These are phyloP conservation scores for Xylaria arbuscula DNA, from an alignment of 2,329 filamentous ascomycete genomes.

Conservation along the genomic window DNA sequence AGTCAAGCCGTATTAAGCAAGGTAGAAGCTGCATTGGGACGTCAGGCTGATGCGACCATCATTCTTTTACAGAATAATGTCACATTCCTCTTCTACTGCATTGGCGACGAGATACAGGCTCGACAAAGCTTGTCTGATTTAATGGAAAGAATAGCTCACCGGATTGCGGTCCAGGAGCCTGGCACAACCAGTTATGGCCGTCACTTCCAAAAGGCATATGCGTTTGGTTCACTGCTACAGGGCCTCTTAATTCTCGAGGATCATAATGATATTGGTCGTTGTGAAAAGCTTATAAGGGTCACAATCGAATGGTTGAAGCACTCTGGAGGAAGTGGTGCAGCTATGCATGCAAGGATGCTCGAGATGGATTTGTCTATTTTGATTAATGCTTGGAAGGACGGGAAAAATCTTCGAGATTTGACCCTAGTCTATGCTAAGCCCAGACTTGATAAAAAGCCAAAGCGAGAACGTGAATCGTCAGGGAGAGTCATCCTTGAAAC, in stretches of 20 bases:
- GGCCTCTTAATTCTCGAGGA: conserved; percentile 24
- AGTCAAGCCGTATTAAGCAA: conserved; percentile 8
- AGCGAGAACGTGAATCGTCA: neutral
- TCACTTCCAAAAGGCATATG: conserved; percentile 18
- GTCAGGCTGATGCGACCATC: conserved; percentile 19
- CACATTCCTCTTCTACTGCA: conserved; percentile 29
- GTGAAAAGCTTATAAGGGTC: neutral
- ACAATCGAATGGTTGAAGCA: neutral
- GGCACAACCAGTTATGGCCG: neutral
- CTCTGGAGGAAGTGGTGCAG: neutral
- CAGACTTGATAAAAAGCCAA: conserved; percentile 9
- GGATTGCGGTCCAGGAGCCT: neutral
- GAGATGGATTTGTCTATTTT: neutral
- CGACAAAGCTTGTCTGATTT: neutral
- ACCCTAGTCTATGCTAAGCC: neutral
- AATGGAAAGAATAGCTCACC: neutral
- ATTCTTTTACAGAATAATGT: conserved; percentile 17
- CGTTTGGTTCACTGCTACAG: conserved; percentile 20
- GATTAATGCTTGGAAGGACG: conserved; percentile 1
- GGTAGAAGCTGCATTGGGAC: conserved; percentile 6
- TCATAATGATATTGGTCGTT: conserved; percentile 2
- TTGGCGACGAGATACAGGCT: conserved; percentile 11
- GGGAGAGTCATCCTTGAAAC: too few species aligned
- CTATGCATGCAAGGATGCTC: neutral
- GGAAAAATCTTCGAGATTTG: conserved; percentile 15